A percentile compares a stretch with the other conserved stretches of the same genome.
Evolutionary conservation across 2,329 filamentous ascomycete genomes (phyloP).

Genomic region (Grosmannia huntii): DNA sequence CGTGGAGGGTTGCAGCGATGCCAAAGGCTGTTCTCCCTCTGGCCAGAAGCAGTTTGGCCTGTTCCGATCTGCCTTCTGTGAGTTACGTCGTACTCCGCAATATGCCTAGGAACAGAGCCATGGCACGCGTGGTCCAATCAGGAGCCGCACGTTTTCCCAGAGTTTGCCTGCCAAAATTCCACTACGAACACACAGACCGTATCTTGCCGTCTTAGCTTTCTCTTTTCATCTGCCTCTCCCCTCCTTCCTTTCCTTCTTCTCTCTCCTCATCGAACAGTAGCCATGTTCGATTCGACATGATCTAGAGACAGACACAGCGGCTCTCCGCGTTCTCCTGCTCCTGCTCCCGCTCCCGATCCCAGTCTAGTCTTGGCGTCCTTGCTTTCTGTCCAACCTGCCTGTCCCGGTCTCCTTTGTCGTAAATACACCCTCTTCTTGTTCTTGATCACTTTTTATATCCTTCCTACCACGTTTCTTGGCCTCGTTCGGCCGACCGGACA

Average conservation of each 20-base stretch:
- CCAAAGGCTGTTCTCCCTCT: too few species aligned
- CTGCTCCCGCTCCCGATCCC: neutral
- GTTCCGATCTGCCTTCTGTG: too few species aligned
- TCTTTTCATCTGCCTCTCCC: slow-evolving; percentile 10
- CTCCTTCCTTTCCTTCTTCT: slow-evolving; percentile 14
- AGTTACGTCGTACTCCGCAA: too few species aligned
- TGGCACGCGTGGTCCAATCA: neutral
- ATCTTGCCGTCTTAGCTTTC: neutral
- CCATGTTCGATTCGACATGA: slow-evolving; percentile 39
- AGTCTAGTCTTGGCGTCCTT: neutral
- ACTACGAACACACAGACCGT: neutral
- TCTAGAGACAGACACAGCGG: slow-evolving; percentile 23
- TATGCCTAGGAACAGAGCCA: neutral
- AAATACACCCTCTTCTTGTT: neutral
- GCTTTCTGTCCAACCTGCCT: neutral
- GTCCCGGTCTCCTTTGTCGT: neutral
- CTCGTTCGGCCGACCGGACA: neutral
- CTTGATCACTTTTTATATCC: neutral
- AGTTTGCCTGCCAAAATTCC: neutral
- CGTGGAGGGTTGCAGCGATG: too few species aligned
- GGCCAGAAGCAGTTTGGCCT: too few species aligned
- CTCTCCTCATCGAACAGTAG: slow-evolving; percentile 31
- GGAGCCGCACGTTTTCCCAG: neutral
- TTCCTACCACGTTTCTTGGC: neutral
- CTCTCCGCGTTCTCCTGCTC: slow-evolving; percentile 4